phyloP scores from a whole-genome alignment of 805 yeast genomes.

The Zygotorulaspora chibaensis region DNA sequence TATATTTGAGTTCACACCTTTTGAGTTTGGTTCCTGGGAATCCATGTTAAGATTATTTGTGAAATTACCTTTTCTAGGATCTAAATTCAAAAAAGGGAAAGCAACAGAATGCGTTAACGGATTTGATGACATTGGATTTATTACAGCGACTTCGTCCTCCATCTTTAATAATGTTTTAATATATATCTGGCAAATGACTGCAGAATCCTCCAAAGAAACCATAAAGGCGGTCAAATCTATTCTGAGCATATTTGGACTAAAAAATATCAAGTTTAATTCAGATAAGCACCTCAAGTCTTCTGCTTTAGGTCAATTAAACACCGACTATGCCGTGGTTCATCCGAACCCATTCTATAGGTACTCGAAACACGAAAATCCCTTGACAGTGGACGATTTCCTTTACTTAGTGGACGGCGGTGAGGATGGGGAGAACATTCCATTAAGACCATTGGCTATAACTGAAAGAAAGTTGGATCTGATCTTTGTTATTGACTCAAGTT shows the following conservation, averaged over 20 bases:
- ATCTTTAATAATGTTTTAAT: slow-evolving; percentile 53
- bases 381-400: slow-evolving; percentile 32
- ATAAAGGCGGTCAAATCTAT: slow-evolving; percentile 35
- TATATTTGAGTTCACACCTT: slow-evolving; percentile 57
- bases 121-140: slow-evolving; percentile 55
- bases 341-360: slow-evolving; percentile 56
- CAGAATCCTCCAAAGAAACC: slow-evolving; percentile 33
- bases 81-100: slow-evolving; percentile 42
- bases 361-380: slow-evolving; percentile 22
- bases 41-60: slow-evolving; percentile 43
- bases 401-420: slow-evolving; percentile 75
- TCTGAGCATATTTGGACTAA: slow-evolving; percentile 27
- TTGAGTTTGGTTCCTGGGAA: slow-evolving; percentile 70
- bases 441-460: slow-evolving; percentile 59
- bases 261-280: slow-evolving; percentile 1
- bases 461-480: slow-evolving; percentile 59
- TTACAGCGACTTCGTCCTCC: slow-evolving; percentile 62
- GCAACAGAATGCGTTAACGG: slow-evolving; percentile 45
- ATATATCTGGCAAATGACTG: slow-evolving; percentile 42
- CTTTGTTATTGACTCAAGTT: slow-evolving; percentile 56
- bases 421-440: slow-evolving; percentile 68
- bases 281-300: slow-evolving; percentile 2
- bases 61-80: slow-evolving; percentile 50
- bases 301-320: slow-evolving; percentile 8
- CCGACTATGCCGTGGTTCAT: slow-evolving; percentile 53